Evolutionary conservation across 2,329 filamentous ascomycete species (phyloP), one percentile per base, ranked within the genome.

Genomic region (Penicillium brevicompactum): DNA sequence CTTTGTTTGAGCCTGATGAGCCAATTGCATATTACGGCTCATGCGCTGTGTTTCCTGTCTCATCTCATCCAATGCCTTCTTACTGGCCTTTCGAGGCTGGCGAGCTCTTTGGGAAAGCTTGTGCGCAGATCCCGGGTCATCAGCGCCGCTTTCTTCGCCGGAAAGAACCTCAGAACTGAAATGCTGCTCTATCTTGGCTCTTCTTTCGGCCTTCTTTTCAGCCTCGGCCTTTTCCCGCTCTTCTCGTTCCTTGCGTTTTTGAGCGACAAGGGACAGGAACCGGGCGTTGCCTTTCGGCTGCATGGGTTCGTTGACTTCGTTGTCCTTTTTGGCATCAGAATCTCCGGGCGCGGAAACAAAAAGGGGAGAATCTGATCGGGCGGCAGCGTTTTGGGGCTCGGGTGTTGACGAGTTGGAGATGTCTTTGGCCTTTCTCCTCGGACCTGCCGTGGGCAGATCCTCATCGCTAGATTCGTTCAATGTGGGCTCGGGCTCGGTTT

Each of bases 61-160:
- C 88, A 99, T 97, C 64, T 97, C 93, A 70, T 97, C 91, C 41
- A 97, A 72, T 0, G 94, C 94, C 75, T 92, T 97, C 77, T 93
- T 97, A 78, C 92, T 93, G 0, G 94, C 92, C 70, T 94, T 96
- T 11, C 94, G 85, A 2, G 72, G 61, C 5, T 91, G 87, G 4
- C 88, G 85, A 24, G 83, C 80, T 38, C 83, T 78, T 67, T 92
- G 89, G 0, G 88, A 90, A 43, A 94, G 77, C 58, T 80, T 84
- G 42, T 79, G 80, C n/a, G 82, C 87, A 24, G 86, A 85, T 32
- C 85, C 86, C 55, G 88, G 86, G 2, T 82, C 80, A 37, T 85
- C 83, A 43, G 81, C 78, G 37, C 84, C 84, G 49, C 81, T 81
- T 7, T 82, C 81, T n/a, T 81, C 74, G 18, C 76, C 78, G n/a